A percentile compares a stretch with the other conserved stretches of the same genome.
phyloP scores from a whole-genome alignment of 2,329 filamentous ascomycete genomes.

The Blastomyces parvus region DNA sequence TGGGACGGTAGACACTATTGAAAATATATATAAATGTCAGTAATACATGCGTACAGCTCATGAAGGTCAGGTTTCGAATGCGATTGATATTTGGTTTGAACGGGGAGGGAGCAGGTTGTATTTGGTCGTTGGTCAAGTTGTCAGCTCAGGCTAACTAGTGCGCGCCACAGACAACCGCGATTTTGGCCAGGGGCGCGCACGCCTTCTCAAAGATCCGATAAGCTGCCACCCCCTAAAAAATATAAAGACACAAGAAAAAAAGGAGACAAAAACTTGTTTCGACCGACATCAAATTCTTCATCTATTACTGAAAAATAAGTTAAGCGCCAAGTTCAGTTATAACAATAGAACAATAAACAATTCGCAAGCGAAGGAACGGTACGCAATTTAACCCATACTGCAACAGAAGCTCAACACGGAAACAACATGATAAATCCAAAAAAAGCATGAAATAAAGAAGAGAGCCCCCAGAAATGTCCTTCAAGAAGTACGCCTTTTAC shows the following conservation, averaged over 20 bases:
- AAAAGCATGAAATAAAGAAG: background rate
- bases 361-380: background rate
- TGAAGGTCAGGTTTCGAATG: background rate
- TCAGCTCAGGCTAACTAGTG: too few relatives aligned
- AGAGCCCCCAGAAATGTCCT: background rate
- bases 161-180: too few relatives aligned
- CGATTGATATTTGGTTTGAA: too few relatives aligned
- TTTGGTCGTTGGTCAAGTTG: too few relatives aligned
- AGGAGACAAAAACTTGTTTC: background rate
- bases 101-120: too few relatives aligned
- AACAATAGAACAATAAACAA: background rate
- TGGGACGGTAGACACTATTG: background rate
- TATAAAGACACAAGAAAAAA: too few relatives aligned
- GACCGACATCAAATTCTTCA: background rate
- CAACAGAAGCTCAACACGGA: background rate
- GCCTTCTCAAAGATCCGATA: too few relatives aligned
- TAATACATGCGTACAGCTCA: background rate
- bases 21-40: background rate
- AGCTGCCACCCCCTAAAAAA: too few relatives aligned
- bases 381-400: background rate
- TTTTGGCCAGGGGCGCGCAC: too few relatives aligned
- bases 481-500: background rate
- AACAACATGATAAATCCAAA: background rate
- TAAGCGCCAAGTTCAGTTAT: background rate
- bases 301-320: background rate